These are phyloP conservation scores for Crithidia thermophila DNA, from an alignment of 208 protist species.

Conservation along the genomic window DNA sequence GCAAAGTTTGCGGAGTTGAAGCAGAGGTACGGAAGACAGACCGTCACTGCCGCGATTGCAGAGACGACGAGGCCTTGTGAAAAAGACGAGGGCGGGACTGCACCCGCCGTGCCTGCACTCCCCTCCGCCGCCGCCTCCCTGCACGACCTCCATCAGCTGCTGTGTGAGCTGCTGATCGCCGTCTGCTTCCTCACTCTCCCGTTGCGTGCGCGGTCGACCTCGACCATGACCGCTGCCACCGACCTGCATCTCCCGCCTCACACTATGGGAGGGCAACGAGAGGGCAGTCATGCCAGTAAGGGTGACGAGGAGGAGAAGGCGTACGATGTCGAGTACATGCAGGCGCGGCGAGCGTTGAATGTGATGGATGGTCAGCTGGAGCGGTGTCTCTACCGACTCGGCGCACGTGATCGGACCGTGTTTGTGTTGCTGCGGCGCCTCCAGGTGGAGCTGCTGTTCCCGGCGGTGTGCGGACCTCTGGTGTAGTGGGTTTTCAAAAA, in stretches of 20 bases:
- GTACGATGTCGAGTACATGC: constrained; percentile 6
- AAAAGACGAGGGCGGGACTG: neutral
- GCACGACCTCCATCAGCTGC: neutral
- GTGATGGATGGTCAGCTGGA: constrained; percentile 11
- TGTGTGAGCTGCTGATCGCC: constrained; percentile 12
- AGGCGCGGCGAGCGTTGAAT: constrained; percentile 10
- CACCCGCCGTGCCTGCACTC: neutral
- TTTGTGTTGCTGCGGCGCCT: constrained; percentile 25
- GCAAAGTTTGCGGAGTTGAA: neutral
- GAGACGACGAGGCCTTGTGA: no score
- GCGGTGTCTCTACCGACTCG: constrained; percentile 23
- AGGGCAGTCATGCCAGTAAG: no score
- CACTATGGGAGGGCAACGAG: neutral
- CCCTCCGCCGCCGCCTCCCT: neutral
- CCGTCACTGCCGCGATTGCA: no score
- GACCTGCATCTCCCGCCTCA: neutral
- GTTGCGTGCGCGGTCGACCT: constrained; percentile 20
- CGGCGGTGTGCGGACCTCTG: constrained; percentile 10
- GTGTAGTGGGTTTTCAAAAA: neutral
- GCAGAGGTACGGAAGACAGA: neutral
- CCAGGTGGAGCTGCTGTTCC: constrained; percentile 22
- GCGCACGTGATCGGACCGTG: constrained; percentile 15
- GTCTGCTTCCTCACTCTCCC: constrained; percentile 21
- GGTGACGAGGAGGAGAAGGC: neutral
- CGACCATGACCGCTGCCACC: neutral